phyloP scores from a whole-genome alignment of 352 stramenopile species.

The Pythium brachiatum region DNA sequence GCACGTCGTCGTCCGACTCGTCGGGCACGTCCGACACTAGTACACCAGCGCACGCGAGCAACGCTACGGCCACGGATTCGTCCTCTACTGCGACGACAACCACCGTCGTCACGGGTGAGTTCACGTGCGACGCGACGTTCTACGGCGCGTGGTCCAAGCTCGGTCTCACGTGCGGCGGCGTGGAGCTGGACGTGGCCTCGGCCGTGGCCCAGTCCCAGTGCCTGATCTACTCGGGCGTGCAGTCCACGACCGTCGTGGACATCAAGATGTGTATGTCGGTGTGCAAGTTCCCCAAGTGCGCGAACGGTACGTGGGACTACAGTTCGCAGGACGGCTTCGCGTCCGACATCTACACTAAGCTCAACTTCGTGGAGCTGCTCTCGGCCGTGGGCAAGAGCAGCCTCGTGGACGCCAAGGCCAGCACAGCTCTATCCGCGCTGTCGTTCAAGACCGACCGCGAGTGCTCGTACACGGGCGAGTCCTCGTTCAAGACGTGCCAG shows the following conservation, averaged over 20 bases:
- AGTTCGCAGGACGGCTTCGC: slow-evolving; percentile 53
- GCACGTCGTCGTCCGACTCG: slow-evolving; percentile 17
- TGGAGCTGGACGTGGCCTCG: slow-evolving; percentile 39
- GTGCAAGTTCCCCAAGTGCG: slow-evolving; percentile 77
- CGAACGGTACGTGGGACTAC: slow-evolving; percentile 78
- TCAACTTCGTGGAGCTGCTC: slow-evolving; percentile 72
- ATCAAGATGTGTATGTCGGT: slow-evolving; percentile 73
- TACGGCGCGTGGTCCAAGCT: slow-evolving; percentile 75
- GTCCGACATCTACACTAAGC: slow-evolving; percentile 60
- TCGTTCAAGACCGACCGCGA: slow-evolving; percentile 49
- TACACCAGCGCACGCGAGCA: slow-evolving; percentile 4
- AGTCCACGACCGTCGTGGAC: slow-evolving; percentile 41
- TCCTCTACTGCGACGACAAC: slow-evolving; percentile 3
- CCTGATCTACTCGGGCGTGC: slow-evolving; percentile 71
- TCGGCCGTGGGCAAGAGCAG: slow-evolving; percentile 34
- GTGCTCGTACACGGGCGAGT: slow-evolving; percentile 58
- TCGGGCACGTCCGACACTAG: slow-evolving; percentile 5
- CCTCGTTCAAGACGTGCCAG: slow-evolving; percentile 55
- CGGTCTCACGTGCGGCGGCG: slow-evolving; percentile 56
- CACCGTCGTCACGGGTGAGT: slow-evolving; percentile 40
- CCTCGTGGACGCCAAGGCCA: slow-evolving; percentile 39
- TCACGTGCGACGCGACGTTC: slow-evolving; percentile 71
- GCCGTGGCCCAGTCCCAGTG: slow-evolving; percentile 63
- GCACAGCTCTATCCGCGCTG: slow-evolving; percentile 32
- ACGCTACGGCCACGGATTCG: slow-evolving; percentile 5